A percentile compares a stretch with the other conserved stretches of the same genome.
These are phyloP conservation scores for Onygenales sp. DNA, from an alignment of 2,329 filamentous ascomycete species.

Conservation along the genomic window DNA sequence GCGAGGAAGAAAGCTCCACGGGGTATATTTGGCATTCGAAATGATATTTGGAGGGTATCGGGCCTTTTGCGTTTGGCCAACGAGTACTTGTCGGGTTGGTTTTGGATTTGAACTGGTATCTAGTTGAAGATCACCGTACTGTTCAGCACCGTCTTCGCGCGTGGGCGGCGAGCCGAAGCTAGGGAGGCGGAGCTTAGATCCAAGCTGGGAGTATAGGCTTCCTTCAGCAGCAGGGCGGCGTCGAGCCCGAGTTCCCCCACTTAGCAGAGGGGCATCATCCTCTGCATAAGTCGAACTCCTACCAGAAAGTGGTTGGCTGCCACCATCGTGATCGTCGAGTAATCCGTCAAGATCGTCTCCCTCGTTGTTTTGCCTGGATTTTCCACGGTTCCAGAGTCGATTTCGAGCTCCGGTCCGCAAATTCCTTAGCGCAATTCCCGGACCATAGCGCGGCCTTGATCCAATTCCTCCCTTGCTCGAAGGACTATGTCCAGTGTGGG, in stretches of 20 bases:
- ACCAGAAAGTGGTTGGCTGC: constrained; percentile 49
- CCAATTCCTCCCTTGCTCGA: constrained; percentile 9
- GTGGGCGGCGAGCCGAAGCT: constrained; percentile 47
- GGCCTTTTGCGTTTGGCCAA: constrained; percentile 62
- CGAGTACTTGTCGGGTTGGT: constrained; percentile 63
- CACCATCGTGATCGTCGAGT: constrained; percentile 52
- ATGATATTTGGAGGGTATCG: constrained; percentile 84
- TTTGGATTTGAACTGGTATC: constrained; percentile 21
- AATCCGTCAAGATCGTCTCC: constrained; percentile 60
- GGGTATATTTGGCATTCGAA: constrained; percentile 96
- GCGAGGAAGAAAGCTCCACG: constrained; percentile 84
- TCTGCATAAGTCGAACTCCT: constrained; percentile 49
- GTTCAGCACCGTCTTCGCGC: not conserved
- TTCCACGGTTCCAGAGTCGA: constrained; percentile 26
- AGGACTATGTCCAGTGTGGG: constrained; percentile 13
- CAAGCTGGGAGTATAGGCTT: constrained; percentile 37
- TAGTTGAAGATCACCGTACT: constrained; percentile 20
- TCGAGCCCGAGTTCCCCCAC: constrained; percentile 29
- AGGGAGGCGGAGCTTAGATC: constrained; percentile 53
- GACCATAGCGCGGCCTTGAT: constrained; percentile 19
- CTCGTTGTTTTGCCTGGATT: constrained; percentile 29
- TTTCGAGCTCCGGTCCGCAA: constrained; percentile 41
- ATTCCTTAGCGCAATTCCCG: constrained; percentile 39
- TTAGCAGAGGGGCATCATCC: constrained; percentile 68
- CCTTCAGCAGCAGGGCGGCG: constrained; percentile 21